Evolutionary conservation across 345 rosid genomes (phyloP).

Genomic region (Luvunga scandens): DNA sequence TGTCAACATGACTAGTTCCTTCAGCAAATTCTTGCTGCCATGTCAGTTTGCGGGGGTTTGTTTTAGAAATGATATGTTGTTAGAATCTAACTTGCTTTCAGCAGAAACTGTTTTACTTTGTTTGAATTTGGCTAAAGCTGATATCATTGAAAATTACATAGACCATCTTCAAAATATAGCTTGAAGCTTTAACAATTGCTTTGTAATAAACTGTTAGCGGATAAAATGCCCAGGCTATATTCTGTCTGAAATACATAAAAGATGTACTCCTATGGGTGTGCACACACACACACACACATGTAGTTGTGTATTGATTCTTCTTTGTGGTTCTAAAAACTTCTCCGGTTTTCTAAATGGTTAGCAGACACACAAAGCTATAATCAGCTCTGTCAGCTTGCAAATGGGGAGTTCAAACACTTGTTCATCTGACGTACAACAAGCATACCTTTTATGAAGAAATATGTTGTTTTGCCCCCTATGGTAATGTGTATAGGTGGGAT

Average conservation of each 20-base stretch:
- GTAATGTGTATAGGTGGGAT: conserved; percentile 6
- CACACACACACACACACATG: not conserved
- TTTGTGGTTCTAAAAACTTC: not conserved
- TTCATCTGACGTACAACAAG: conserved; percentile 47
- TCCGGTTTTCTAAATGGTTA: conserved; percentile 9
- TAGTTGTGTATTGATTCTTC: not conserved
- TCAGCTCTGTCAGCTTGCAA: conserved; percentile 83
- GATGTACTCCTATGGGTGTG: not conserved
- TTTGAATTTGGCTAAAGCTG: conserved; percentile 1
- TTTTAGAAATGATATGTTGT: not conserved
- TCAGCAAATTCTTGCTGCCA: not conserved
- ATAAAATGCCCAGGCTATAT: not conserved
- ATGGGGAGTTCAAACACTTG: conserved; percentile 67
- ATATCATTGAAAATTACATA: not conserved
- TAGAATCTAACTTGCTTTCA: not conserved
- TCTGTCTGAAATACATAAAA: not conserved
- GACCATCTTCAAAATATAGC: not conserved
- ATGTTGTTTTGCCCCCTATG: not conserved
- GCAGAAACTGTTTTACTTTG: not conserved
- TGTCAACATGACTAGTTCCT: not conserved
- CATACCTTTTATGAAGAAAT: not conserved
- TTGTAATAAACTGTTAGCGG: not conserved
- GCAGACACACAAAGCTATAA: conserved; percentile 63
- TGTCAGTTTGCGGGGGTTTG: not conserved
- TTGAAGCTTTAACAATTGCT: not conserved